Percentiles rank a stretch among this genome's conserved stretches.
These are phyloP conservation scores for Alternaria triticimaculans DNA, from an alignment of 2,329 filamentous ascomycete genomes.

Conservation along the genomic window DNA sequence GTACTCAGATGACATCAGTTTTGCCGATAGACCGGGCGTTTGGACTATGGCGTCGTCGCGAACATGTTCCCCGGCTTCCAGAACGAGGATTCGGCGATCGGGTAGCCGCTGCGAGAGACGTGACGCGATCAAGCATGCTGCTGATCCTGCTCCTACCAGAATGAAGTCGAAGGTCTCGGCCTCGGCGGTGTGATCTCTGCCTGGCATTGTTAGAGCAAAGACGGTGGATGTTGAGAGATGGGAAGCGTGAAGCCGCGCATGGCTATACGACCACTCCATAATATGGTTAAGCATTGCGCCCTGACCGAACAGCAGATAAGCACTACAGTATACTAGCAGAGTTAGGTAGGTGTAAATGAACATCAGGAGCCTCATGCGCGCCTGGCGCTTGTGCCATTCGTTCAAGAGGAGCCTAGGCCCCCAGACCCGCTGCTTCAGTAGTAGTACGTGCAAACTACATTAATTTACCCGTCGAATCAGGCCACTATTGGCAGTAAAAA, in stretches of 20 bases:
- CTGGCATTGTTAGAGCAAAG: constrained; percentile 3
- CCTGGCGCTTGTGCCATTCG: background rate
- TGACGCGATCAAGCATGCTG: constrained; percentile 24
- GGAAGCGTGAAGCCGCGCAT: background rate
- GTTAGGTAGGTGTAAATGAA: background rate
- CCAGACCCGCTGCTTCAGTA: background rate
- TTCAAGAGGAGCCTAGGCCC: background rate
- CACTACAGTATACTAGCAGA: background rate
- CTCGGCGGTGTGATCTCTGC: background rate
- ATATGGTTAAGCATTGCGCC: background rate
- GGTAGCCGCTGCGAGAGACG: constrained; percentile 24
- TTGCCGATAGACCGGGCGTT: constrained; percentile 14
- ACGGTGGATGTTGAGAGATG: background rate
- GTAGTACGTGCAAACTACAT: background rate
- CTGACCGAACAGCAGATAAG: background rate
- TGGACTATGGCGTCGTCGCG: constrained; percentile 22
- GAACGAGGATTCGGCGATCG: constrained; percentile 16
- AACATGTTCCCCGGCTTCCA: constrained; percentile 25
- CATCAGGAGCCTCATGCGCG: background rate
- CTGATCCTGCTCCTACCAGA: constrained; percentile 24
- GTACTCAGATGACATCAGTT: constrained; percentile 15
- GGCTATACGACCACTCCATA: background rate
- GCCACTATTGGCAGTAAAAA: background rate
- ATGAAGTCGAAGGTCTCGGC: constrained; percentile 21
- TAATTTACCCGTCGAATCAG: background rate